Conservation (phyloP, 345 rosid genomes). For the Hypericum perforatum region DNA sequence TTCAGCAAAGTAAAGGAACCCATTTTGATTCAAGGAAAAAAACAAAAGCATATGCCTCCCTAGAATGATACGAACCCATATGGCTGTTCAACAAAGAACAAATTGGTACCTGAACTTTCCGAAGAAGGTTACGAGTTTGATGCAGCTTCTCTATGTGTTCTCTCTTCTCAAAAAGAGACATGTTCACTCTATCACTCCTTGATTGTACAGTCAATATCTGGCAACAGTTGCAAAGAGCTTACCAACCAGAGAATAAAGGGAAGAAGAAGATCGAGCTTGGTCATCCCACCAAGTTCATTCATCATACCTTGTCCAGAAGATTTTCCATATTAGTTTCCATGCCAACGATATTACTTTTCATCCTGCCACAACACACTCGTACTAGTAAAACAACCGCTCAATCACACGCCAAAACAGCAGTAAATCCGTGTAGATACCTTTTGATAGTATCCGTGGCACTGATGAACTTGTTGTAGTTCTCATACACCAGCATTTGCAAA, state of each 20-base stretch:
- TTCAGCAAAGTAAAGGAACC: too few relatives aligned
- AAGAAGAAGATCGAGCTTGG: too few relatives aligned
- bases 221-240: neutral
- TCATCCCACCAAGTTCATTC: too few relatives aligned
- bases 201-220: slow-evolving; percentile 95
- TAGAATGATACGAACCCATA: too few relatives aligned
- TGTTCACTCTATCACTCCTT: slow-evolving; percentile 95
- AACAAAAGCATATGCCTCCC: too few relatives aligned
- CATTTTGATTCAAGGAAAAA: too few relatives aligned
- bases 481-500: slow-evolving; percentile 94
- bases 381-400: too few relatives aligned
- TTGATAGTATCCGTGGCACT: slow-evolving; percentile 98
- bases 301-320: slow-evolving; percentile 70
- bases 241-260: too few relatives aligned
- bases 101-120: slow-evolving; percentile 79
- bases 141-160: slow-evolving; percentile 96
- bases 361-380: slow-evolving; percentile 40
- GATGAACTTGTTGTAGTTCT: slow-evolving; percentile 92
- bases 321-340: slow-evolving; percentile 97
- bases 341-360: slow-evolving; percentile 93
- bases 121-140: slow-evolving; percentile 88
- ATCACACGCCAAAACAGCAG: neutral
- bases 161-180: slow-evolving; percentile 84
- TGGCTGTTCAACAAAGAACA: too few relatives aligned
- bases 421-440: slow-evolving; percentile 36